phyloP scores from a whole-genome alignment of 352 stramenopile genomes.

The Pythium angustatum region DNA sequence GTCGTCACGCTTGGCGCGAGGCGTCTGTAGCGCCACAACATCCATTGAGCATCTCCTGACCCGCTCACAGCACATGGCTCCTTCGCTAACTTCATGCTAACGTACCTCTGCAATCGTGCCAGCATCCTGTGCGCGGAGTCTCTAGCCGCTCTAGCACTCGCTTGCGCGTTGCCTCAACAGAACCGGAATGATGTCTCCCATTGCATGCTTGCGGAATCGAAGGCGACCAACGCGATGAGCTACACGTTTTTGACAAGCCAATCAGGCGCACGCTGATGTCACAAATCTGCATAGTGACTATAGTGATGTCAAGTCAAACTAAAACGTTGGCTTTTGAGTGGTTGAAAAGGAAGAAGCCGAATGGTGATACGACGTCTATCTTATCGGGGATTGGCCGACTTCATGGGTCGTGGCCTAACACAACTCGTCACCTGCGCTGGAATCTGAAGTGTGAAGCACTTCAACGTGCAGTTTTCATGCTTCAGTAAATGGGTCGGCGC shows the following conservation, averaged over 20 bases:
- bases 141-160: no score
- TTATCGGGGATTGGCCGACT: constrained; percentile 26
- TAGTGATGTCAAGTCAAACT: constrained; percentile 11
- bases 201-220: neutral
- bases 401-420: no score
- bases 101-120: constrained; percentile 21
- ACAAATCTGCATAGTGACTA: constrained; percentile 21
- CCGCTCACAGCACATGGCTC: neutral
- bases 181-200: constrained; percentile 33
- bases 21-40: constrained; percentile 5
- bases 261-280: constrained; percentile 12
- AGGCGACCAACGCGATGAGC: neutral
- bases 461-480: no score
- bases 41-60: constrained; percentile 2
- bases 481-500: no score
- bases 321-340: constrained; percentile 6
- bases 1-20: constrained; percentile 16
- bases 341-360: constrained; percentile 10
- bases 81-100: no score
- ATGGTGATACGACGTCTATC: constrained; percentile 30
- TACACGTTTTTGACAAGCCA: constrained; percentile 16
- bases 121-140: constrained; percentile 21
- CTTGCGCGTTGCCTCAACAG: constrained; percentile 5
- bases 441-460: no score
- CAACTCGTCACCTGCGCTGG: no score